These are phyloP conservation scores for Orbilia ellipsospora DNA, from an alignment of 2,329 filamentous ascomycete genomes.

Conservation along the genomic window DNA sequence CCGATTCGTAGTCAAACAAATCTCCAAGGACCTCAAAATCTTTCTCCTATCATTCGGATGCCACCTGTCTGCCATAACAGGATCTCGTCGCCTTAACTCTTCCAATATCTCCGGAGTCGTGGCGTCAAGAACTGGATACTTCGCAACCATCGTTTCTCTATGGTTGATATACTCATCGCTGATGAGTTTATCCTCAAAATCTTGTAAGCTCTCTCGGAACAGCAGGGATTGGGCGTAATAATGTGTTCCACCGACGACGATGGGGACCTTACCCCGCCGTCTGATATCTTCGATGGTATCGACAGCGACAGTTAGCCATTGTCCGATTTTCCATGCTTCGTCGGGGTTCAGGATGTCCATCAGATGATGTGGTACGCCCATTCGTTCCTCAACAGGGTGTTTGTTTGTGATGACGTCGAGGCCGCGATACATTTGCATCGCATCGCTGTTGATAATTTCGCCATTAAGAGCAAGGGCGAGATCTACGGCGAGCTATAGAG, in stretches of 20 bases:
- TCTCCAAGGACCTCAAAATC: constrained; percentile 88
- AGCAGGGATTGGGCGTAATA: constrained; percentile 93
- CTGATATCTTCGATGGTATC: constrained; percentile 78
- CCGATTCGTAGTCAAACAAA: constrained; percentile 83
- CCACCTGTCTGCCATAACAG: constrained; percentile 88
- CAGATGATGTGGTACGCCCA: constrained; percentile 86
- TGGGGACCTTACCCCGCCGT: constrained; percentile 80
- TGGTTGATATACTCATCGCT: constrained; percentile 61
- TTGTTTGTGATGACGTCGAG: constrained; percentile 97
- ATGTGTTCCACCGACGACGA: constrained; percentile 92
- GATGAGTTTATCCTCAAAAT: constrained; percentile 40
- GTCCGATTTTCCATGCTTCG: constrained; percentile 83
- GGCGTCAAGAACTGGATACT: constrained; percentile 77
- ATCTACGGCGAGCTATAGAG: constrained; percentile 83
- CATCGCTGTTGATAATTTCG: constrained; percentile 96
- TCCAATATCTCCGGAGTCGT: constrained; percentile 77
- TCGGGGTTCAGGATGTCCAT: constrained; percentile 81
- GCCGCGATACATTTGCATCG: constrained; percentile 95
- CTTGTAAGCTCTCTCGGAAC: constrained; percentile 75
- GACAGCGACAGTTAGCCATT: constrained; percentile 64
- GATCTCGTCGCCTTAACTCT: constrained; percentile 82
- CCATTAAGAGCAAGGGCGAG: constrained; percentile 84
- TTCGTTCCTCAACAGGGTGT: constrained; percentile 77
- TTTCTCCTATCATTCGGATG: constrained; percentile 93
- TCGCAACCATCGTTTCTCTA: constrained; percentile 62